Evolutionary conservation across 306 rosid species (phyloP), one percentile per base, ranked within the genome.

Genomic region (Ammopiptanthus mongolicus): DNA sequence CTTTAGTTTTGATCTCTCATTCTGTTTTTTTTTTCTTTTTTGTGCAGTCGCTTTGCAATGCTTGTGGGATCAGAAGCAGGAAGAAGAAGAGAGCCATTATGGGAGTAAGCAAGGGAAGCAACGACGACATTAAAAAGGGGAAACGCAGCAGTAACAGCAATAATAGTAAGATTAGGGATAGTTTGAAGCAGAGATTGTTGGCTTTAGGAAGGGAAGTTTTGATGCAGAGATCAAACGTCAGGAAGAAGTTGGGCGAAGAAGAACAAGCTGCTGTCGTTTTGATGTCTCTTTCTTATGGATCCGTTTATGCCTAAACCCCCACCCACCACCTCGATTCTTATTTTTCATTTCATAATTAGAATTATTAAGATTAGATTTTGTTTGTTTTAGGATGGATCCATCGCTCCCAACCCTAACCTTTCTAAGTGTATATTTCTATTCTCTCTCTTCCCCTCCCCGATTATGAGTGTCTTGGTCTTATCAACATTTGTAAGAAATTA

Each of bases 1-100:
- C 36, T 17, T 6, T 18, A 3, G 3, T 51, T n/a, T 14, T 21
- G 61, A 50, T 50, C 50, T 61, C 25, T 61, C 47, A 59, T 59
- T 13, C 21, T 76, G 50, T 33, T 8, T 0, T 28, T 8, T 4
- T 6, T 42, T 0, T 8, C 29, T 12, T 6, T 23, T 21, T 56
- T 44, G 53, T 15, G 0, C 91, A 96, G 99, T 96, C 99, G 0
- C 85, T 96, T 0, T 96, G 99, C 59, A 96, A 96, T 83, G 99
- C 98, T 0, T 96, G 99, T 14, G 98, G 98, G 85, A 96, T 96
- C 89, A 92, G 98, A 69, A 96, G 98, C 88, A 65, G 99, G 84
- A 96, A 96, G 91, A 96, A 92, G 87, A 89, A 93, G 58, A 84
- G 98, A 55, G 97, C 98, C 0, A 85, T 89, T 44, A 11, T 96